Evolutionary conservation across 1,139 yeast species (phyloP).

Genomic region (Candida sojae): DNA sequence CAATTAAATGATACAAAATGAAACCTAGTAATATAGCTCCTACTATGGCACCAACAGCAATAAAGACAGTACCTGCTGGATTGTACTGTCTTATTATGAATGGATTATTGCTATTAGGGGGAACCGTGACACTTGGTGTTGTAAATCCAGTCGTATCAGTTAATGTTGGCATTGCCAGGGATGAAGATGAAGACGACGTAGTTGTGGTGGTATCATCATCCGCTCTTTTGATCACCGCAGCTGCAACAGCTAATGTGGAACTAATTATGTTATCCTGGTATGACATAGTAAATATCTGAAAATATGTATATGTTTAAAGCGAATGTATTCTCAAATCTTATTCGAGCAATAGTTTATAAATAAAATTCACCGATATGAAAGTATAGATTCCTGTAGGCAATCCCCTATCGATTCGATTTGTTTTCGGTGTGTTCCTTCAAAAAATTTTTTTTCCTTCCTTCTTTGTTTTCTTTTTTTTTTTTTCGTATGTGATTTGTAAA

Average conservation of each 20-base stretch:
- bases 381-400: too few relatives aligned
- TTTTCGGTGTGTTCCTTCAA: background rate
- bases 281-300: background rate
- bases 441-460: background rate
- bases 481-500: background rate
- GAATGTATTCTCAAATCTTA: background rate
- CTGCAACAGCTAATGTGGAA: constrained; percentile 8
- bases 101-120: constrained; percentile 62
- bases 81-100: constrained; percentile 50
- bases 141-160: constrained; percentile 27
- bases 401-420: background rate
- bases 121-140: constrained; percentile 66
- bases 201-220: constrained; percentile 10
- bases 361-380: background rate
- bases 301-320: background rate
- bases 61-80: constrained; percentile 78
- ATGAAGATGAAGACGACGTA: constrained; percentile 7
- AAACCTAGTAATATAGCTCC: constrained; percentile 55
- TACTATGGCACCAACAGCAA: constrained; percentile 71
- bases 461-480: background rate
- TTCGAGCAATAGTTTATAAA: background rate
- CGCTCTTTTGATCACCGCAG: constrained; percentile 11
- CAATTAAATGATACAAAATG: constrained; percentile 38
- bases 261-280: constrained; percentile 7
- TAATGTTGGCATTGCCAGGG: constrained; percentile 18